These are phyloP conservation scores for Perilla frutescens DNA, from an alignment of 257 asterid species.

Conservation along the genomic window DNA sequence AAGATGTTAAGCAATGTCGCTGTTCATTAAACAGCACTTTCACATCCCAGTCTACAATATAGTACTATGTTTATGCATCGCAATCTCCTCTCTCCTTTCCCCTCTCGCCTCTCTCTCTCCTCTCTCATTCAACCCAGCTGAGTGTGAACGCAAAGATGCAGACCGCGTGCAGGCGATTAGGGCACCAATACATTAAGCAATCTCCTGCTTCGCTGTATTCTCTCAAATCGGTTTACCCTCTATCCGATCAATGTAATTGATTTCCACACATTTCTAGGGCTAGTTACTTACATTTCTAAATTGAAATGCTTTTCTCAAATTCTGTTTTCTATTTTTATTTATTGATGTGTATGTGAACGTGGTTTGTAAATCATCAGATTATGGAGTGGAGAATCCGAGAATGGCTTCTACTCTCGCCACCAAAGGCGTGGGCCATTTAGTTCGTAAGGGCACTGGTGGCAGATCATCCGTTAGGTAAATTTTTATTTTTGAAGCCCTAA, in stretches of 20 bases:
- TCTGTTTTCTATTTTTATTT: not conserved
- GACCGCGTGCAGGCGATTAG: slow-evolving; percentile 59
- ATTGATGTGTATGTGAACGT: not conserved
- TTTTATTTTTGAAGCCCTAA: slow-evolving; percentile 28
- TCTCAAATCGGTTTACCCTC: slow-evolving; percentile 46
- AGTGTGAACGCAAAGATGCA: slow-evolving; percentile 55
- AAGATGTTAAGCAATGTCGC: too few species aligned
- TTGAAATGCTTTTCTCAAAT: not conserved
- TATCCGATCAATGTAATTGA: slow-evolving; percentile 58
- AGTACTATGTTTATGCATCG: too few species aligned
- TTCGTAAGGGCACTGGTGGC: slow-evolving; percentile 98
- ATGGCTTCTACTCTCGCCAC: slow-evolving; percentile 70
- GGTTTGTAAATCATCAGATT: slow-evolving; percentile 47
- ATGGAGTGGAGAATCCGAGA: slow-evolving; percentile 67
- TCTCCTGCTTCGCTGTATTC: slow-evolving; percentile 49
- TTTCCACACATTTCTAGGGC: slow-evolving; percentile 39
- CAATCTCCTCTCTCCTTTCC: not conserved
- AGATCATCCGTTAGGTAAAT: slow-evolving; percentile 93
- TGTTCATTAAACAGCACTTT: not conserved
- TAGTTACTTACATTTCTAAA: not conserved
- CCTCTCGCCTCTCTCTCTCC: not conserved
- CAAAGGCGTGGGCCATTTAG: slow-evolving; percentile 80
- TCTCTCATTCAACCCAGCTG: slow-evolving; percentile 32
- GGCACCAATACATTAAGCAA: slow-evolving; percentile 48
- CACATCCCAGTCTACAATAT: too few species aligned